A percentile compares a stretch with the other conserved stretches of the same genome.
phyloP scores from a whole-genome alignment of 108 stramenopile species.

The Bacterosira constricta region DNA sequence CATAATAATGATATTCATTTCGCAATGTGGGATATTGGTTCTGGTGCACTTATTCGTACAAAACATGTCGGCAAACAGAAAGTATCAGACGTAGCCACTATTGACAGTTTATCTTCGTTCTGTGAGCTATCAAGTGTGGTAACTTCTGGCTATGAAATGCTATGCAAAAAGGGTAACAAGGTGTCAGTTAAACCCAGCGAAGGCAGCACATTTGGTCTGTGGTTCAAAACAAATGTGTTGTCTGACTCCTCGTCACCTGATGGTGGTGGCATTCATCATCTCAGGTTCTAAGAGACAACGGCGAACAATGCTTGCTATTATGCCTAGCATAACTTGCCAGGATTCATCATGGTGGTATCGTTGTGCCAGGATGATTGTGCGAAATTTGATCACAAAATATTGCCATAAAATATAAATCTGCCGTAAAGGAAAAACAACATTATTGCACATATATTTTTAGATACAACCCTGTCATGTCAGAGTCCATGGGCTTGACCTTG shows the following conservation, averaged over 20 bases:
- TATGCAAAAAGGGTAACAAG: background rate
- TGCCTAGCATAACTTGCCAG: too few species aligned
- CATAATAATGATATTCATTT: constrained; percentile 8
- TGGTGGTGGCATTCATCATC: constrained; percentile 34
- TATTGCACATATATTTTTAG: too few species aligned
- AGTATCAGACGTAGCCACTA: background rate
- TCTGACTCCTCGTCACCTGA: background rate
- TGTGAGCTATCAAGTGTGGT: constrained; percentile 32
- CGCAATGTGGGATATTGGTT: constrained; percentile 22
- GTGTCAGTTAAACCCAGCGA: constrained; percentile 3
- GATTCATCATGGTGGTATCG: too few species aligned
- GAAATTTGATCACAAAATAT: too few species aligned
- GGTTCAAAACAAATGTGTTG: constrained; percentile 26
- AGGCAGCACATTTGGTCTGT: constrained; percentile 10
- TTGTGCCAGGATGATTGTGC: too few species aligned
- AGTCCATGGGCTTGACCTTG: too few species aligned
- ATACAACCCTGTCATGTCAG: too few species aligned
- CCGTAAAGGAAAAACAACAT: too few species aligned
- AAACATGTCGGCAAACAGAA: background rate
- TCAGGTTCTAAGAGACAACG: constrained; percentile 5
- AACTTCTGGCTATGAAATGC: constrained; percentile 32
- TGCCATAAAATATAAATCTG: too few species aligned
- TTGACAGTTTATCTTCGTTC: background rate
- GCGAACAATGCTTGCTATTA: too few species aligned
- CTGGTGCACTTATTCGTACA: constrained; percentile 28